phyloP scores from a whole-genome alignment of 2,329 filamentous ascomycete genomes.

The Pseudogymnoascus sp. region DNA sequence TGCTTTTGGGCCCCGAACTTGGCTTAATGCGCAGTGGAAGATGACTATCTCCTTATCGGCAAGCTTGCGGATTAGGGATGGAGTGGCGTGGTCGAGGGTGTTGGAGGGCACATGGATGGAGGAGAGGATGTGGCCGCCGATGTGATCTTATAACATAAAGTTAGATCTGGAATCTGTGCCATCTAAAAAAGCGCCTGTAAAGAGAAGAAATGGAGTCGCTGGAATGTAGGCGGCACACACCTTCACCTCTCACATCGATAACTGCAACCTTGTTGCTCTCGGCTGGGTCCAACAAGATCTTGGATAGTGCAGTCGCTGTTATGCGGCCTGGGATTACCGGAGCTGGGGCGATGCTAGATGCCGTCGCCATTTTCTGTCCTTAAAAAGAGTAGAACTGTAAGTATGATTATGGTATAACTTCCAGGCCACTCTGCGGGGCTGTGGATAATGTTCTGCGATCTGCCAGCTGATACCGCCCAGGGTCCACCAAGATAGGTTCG shows the following conservation, averaged over 20 bases:
- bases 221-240: constrained; percentile 34
- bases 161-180: not conserved
- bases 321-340: constrained; percentile 17
- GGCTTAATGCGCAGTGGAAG: constrained; percentile 89
- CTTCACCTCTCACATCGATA: constrained; percentile 82
- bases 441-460: not conserved
- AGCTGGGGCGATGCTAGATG: not conserved
- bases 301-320: constrained; percentile 23
- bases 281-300: constrained; percentile 23
- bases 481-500: not conserved
- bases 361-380: not conserved
- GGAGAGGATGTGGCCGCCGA: constrained; percentile 81
- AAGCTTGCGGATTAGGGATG: constrained; percentile 73
- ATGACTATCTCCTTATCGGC: constrained; percentile 74
- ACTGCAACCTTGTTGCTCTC: constrained; percentile 49
- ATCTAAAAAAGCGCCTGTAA: not conserved
- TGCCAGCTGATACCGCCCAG: constrained; percentile 4
- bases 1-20: constrained; percentile 80
- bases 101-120: constrained; percentile 68
- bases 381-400: not conserved
- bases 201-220: not conserved
- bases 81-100: constrained; percentile 67
- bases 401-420: not conserved
- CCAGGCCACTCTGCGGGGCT: not conserved
- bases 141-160: constrained; percentile 55